Evolutionary conservation across 2,329 filamentous ascomycete species (phyloP).

Genomic region (Aspergillus felis): DNA sequence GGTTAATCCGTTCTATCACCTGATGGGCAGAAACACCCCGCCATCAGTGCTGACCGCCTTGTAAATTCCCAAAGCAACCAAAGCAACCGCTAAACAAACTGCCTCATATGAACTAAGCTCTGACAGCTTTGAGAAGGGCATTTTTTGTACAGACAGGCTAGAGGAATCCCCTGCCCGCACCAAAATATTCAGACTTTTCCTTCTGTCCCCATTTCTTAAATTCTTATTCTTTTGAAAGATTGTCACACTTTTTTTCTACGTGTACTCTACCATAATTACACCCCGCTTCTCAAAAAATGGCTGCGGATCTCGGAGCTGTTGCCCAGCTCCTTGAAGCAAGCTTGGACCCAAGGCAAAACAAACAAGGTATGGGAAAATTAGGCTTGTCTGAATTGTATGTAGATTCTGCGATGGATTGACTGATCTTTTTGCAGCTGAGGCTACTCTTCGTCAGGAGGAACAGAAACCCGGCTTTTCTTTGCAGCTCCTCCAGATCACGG

Average conservation of each 20-base stretch:
- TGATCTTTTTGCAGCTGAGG: constrained; percentile 62
- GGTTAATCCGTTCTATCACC: constrained; percentile 19
- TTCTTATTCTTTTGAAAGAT: not conserved
- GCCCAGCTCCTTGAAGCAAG: constrained; percentile 86
- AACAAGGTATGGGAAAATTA: constrained; percentile 66
- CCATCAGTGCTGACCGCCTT: constrained; percentile 24
- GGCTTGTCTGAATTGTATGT: constrained; percentile 1
- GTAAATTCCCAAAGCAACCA: constrained; percentile 12
- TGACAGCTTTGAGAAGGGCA: constrained; percentile 8
- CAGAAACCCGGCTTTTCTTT: constrained; percentile 84
- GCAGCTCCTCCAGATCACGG: constrained; percentile 83
- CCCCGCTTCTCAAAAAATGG: constrained; percentile 46
- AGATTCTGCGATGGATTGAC: not conserved
- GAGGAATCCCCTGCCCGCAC: not conserved
- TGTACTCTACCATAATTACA: constrained; percentile 3
- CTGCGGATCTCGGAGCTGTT: constrained; percentile 59
- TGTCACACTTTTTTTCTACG: not conserved
- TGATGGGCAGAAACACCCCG: constrained; percentile 25
- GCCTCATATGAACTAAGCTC: constrained; percentile 28
- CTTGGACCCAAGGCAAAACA: constrained; percentile 80
- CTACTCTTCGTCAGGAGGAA: constrained; percentile 72
- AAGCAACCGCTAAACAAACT: constrained; percentile 32
- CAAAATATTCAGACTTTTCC: not conserved
- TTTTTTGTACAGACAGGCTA: constrained; percentile 1
- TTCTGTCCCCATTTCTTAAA: not conserved